Percentiles rank a stretch among this genome's conserved stretches.
Conservation (phyloP, 495 filamentous ascomycete genomes). For the Hypomontagnella submonticulosa region DNA sequence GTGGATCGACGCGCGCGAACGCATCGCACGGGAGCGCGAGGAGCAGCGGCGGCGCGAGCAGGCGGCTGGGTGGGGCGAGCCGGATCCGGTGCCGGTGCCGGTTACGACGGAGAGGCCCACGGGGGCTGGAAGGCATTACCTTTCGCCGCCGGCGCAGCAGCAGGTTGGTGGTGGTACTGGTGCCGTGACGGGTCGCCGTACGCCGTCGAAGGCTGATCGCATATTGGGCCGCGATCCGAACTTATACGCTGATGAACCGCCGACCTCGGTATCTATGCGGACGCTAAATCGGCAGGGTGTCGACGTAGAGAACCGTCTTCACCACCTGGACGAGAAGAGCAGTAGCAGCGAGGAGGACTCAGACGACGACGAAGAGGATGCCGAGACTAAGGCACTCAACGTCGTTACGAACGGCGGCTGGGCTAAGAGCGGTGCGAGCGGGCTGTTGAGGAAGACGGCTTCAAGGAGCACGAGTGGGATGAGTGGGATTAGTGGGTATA, state of each 20-base stretch:
- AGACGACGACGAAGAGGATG: constrained; percentile 43
- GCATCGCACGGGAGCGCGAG: constrained; percentile 66
- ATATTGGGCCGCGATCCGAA: constrained; percentile 62
- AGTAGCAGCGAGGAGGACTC: constrained; percentile 43
- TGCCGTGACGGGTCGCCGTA: constrained; percentile 35
- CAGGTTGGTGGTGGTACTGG: background rate
- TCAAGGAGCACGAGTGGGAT: background rate
- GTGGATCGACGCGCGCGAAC: constrained; percentile 75
- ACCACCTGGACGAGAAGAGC: constrained; percentile 45
- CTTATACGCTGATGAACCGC: constrained; percentile 55
- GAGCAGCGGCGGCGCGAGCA: constrained; percentile 67
- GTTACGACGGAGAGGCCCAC: constrained; percentile 22
- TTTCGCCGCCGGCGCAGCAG: constrained; percentile 11
- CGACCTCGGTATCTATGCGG: constrained; percentile 53
- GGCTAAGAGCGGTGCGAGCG: constrained; percentile 47
- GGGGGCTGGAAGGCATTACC: constrained; percentile 51
- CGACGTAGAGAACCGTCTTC: constrained; percentile 48
- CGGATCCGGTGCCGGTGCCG: constrained; percentile 32
- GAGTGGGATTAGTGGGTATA: constrained; percentile 1
- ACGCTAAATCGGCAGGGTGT: constrained; percentile 53
- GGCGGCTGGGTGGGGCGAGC: constrained; percentile 65
- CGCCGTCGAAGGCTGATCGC: constrained; percentile 62
- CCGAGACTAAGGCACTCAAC: constrained; percentile 54
- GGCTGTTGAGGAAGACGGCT: constrained; percentile 46
- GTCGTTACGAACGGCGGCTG: constrained; percentile 58